Evolutionary conservation across 306 rosid species (phyloP), one percentile per base, ranked within the genome.

Genomic region (Sophora flavescens): DNA sequence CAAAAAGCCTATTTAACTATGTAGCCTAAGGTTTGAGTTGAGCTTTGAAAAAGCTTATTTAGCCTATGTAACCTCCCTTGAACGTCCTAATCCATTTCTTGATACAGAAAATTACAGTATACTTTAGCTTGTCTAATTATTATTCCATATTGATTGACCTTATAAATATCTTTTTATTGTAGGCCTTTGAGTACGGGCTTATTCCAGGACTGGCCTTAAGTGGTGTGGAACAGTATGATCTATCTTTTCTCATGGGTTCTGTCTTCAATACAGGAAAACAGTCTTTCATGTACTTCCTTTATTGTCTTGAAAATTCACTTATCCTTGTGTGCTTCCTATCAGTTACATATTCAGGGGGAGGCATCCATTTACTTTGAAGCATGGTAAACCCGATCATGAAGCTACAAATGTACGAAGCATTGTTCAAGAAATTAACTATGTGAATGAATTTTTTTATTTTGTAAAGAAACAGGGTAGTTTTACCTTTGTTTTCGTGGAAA

Each of bases 381-480:
- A 95, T 83, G 97, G 97, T 67, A 90, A 85, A 84, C 96, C 98
- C 51, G 98, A 95, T 86, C 95, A 92, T 78, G 83, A 92, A 81
- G 90, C 96, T 66, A 92, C 96, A 79, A 50, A 87, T 80, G 98
- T 92, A 71, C 89, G 98, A 76, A 69, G 50, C 74, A 59, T 45
- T 80, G 16, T 80, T 58, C 66, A 17, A 62, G 44, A 62, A 76
- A 81, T 76, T 18, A 59, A 64, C 54, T 47, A 7, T 42, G 45
- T 81, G 48, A 58, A 13, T 70, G 70, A 60, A 60, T 33, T 18
- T 5, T 74, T 51, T 68, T 38, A 15, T 44, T 17, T 72, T 5
- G 65, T 52, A 30, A 13, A 39, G 52, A 44, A 41, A 35, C 6
- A 10, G 42, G 50, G 11, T 51, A 14, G 45, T 38, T 57, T 47